These are phyloP conservation scores for Mucor sp. DNA, from an alignment of 371 early-diverging fungal species.

Conservation along the genomic window DNA sequence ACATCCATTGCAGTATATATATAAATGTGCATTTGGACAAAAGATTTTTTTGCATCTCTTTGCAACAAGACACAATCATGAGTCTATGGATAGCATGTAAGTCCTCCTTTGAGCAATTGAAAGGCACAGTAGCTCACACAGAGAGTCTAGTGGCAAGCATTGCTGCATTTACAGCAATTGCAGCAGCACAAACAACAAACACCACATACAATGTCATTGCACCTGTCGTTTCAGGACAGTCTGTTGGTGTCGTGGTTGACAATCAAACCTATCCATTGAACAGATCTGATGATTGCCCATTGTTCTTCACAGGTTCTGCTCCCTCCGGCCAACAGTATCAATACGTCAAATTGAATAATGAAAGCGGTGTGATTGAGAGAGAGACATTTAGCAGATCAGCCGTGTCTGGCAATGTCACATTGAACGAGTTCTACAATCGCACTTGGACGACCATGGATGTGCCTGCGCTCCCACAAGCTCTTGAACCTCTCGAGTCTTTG, in stretches of 20 bases:
- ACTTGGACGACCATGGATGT: slow-evolving; percentile 16
- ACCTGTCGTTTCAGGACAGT: neutral
- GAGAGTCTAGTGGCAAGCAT: neutral
- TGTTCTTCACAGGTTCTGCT: neutral
- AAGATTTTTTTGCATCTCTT: neutral
- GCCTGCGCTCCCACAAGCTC: neutral
- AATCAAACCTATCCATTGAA: neutral
- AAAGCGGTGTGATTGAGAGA: neutral
- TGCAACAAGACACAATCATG: neutral
- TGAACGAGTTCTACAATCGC: slow-evolving; percentile 22
- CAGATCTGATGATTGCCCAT: neutral
- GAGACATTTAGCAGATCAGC: neutral
- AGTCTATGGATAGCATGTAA: neutral
- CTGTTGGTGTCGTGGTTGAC: neutral
- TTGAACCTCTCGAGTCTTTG: slow-evolving; percentile 7
- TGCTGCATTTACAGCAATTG: neutral
- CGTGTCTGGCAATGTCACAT: neutral
- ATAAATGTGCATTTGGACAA: neutral
- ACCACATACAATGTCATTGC: neutral
- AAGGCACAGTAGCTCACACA: neutral
- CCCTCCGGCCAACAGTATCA: neutral
- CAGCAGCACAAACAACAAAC: neutral
- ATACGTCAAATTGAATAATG: neutral
- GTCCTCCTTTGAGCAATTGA: neutral
- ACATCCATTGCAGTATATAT: neutral